A percentile compares a stretch with the other conserved stretches of the same genome.
phyloP scores from a whole-genome alignment of 2,329 filamentous ascomycete genomes.

The Fusarium xylarioides region DNA sequence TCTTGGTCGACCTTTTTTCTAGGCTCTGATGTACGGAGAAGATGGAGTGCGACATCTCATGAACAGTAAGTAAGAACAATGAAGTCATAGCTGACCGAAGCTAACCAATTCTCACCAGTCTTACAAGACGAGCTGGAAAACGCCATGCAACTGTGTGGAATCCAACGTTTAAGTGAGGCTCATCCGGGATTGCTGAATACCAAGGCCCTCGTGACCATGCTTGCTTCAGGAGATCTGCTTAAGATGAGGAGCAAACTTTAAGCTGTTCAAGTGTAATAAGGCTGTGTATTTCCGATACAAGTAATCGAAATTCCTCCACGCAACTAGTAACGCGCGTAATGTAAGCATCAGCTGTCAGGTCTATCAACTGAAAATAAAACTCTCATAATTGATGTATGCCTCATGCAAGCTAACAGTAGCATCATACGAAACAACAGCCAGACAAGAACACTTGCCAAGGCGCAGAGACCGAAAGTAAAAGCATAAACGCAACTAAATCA shows the following conservation, averaged over 20 bases:
- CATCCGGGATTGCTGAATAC: neutral
- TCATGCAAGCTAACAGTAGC: fast-evolving
- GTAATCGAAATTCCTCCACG: fast-evolving
- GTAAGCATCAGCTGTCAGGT: neutral
- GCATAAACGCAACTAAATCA: no score
- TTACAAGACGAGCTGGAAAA: neutral
- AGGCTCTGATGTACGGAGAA: neutral
- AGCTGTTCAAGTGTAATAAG: fast-evolving
- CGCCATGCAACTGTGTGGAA: neutral
- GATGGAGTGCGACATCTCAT: neutral
- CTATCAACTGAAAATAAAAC: neutral
- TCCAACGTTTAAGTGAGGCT: fast-evolving
- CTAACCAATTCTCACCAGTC: fast-evolving
- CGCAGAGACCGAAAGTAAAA: fast-evolving
- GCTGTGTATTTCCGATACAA: fast-evolving
- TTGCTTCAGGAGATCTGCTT: neutral
- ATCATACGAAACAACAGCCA: fast-evolving
- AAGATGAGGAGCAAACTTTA: neutral
- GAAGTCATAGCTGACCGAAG: no score
- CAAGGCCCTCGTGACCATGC: neutral
- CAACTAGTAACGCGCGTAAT: fast-evolving
- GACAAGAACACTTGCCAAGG: fast-evolving
- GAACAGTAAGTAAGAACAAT: neutral
- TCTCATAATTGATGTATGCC: neutral
- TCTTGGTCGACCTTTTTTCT: neutral